Conservation (phyloP, 2,329 filamentous ascomycete species). For the Cladorrhinum sp. region DNA sequence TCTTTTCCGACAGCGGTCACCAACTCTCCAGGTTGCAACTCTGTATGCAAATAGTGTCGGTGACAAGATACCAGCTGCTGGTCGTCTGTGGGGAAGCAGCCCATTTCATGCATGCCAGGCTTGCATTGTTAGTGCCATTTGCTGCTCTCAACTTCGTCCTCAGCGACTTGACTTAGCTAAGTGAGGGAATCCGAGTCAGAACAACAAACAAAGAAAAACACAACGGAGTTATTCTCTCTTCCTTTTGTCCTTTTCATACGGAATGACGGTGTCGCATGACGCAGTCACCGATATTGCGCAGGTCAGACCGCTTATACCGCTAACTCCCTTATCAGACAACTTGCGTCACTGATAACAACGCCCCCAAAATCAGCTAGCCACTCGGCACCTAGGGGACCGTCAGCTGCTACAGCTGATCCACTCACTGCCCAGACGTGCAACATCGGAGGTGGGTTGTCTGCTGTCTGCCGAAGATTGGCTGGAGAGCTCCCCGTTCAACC, state of each 20-base stretch:
- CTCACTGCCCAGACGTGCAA: slow-evolving; percentile 10
- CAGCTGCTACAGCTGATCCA: slow-evolving; percentile 21
- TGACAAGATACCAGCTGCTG: background rate
- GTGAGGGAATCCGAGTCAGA: background rate
- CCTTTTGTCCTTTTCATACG: slow-evolving; percentile 2
- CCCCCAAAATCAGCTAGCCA: slow-evolving; percentile 16
- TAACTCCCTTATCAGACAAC: slow-evolving; percentile 18
- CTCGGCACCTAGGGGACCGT: background rate
- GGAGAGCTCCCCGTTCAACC: slow-evolving; percentile 3
- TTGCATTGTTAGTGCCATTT: background rate
- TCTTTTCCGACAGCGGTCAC: background rate
- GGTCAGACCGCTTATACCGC: slow-evolving; percentile 7
- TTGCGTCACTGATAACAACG: slow-evolving; percentile 28
- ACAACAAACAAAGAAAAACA: background rate
- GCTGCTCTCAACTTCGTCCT: background rate
- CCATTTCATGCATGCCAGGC: background rate
- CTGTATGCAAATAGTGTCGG: slow-evolving; percentile 4
- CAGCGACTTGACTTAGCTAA: background rate
- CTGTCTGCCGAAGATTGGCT: slow-evolving; percentile 12
- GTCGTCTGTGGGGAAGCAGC: slow-evolving; percentile 3
- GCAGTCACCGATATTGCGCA: slow-evolving; percentile 5
- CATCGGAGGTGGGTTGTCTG: slow-evolving; percentile 7
- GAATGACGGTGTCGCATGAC: slow-evolving; percentile 15
- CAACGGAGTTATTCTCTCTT: slow-evolving; percentile 1
- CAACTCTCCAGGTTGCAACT: background rate